Percentiles rank a stretch among this genome's conserved stretches.
Conservation (phyloP, 805 yeast genomes). For the Barnettozyma sp. region DNA sequence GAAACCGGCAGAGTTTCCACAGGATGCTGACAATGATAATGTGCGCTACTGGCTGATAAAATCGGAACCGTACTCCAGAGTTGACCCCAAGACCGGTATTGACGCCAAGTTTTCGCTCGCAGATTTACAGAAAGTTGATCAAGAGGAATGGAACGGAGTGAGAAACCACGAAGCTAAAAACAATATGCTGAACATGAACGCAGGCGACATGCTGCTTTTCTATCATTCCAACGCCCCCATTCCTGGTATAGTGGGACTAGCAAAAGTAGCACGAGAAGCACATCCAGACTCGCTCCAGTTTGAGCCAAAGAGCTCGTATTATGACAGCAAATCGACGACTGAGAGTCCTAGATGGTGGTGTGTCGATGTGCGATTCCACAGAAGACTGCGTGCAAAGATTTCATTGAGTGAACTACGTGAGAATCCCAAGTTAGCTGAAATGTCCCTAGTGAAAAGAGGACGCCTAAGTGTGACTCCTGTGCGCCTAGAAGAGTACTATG, state of each 20-base stretch:
- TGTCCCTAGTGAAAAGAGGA: slow-evolving; percentile 42
- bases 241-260: slow-evolving; percentile 51
- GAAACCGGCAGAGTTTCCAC: slow-evolving; percentile 29
- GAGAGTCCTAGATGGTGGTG: slow-evolving; percentile 51
- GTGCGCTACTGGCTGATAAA: slow-evolving; percentile 47
- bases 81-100: slow-evolving; percentile 39
- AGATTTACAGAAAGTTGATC: slow-evolving; percentile 32
- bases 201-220: slow-evolving; percentile 42
- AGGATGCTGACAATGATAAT: slow-evolving; percentile 22
- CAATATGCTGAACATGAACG: slow-evolving; percentile 40
- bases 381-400: slow-evolving; percentile 38
- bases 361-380: slow-evolving; percentile 40
- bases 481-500: slow-evolving; percentile 34
- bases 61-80: slow-evolving; percentile 46
- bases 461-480: slow-evolving; percentile 49
- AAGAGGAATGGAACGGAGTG: slow-evolving; percentile 55
- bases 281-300: slow-evolving; percentile 37
- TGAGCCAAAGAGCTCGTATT: slow-evolving; percentile 38
- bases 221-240: slow-evolving; percentile 49
- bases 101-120: slow-evolving; percentile 44
- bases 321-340: slow-evolving; percentile 37
- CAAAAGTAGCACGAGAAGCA: slow-evolving; percentile 30
- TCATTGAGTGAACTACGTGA: slow-evolving; percentile 34
- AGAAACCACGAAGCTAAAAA: slow-evolving; percentile 52
- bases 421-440: slow-evolving; percentile 29